These are phyloP conservation scores for Gnetum montanum DNA, from an alignment of 75 land plant genomes.

Conservation along the genomic window DNA sequence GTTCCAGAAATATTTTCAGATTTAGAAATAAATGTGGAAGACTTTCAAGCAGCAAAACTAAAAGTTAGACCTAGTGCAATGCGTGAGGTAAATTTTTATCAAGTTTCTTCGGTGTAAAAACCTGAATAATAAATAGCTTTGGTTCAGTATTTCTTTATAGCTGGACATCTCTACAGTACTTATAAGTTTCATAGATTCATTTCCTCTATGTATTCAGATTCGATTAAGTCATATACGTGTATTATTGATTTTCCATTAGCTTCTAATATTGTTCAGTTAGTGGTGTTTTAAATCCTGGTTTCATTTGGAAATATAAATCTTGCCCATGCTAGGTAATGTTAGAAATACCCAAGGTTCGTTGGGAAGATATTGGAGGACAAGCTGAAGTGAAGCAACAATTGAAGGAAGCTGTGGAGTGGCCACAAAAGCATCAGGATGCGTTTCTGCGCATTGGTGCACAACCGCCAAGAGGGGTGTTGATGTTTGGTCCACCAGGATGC, in stretches of 20 bases:
- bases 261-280: no score
- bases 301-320: no score
- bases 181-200: no score
- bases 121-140: no score
- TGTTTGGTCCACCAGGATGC: conserved; percentile 99
- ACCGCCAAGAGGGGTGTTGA: conserved; percentile 68
- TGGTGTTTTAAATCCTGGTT: not conserved
- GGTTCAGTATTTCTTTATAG: no score
- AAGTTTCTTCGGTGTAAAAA: not conserved
- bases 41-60: conserved; percentile 79
- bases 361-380: conserved; percentile 97
- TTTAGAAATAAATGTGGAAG: conserved; percentile 43
- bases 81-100: conserved; percentile 68
- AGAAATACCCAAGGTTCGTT: conserved; percentile 87
- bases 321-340: conserved; percentile 58
- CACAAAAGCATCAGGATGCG: conserved; percentile 72
- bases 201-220: no score
- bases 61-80: conserved; percentile 95
- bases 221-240: not conserved
- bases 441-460: conserved; percentile 70
- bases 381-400: conserved; percentile 65
- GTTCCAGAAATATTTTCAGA: no score
- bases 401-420: conserved; percentile 92
- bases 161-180: no score
- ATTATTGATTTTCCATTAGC: conserved; percentile 2